Conservation (phyloP, 768 basidiomycete genomes). For the Heimioporus sp. region DNA sequence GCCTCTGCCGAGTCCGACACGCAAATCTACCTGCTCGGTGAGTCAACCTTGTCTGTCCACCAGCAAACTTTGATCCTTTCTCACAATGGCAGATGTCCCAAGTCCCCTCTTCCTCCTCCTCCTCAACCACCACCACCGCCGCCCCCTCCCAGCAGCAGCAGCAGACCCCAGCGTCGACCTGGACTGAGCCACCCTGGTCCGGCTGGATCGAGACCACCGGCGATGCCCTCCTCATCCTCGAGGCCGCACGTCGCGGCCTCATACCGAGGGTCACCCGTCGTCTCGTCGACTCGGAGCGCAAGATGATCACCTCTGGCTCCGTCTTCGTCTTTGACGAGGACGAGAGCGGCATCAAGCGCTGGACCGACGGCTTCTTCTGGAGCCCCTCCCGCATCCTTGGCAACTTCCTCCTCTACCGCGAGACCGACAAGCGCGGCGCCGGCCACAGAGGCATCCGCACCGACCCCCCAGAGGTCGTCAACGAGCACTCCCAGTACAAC, state of each 20-base stretch:
- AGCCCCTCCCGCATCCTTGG: conserved; percentile 89
- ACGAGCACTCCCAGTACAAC: conserved; percentile 39
- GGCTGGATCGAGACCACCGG: conserved; percentile 96
- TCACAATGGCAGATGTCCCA: conserved; percentile 12
- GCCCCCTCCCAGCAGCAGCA: too few species aligned
- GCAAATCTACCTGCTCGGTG: conserved; percentile 64
- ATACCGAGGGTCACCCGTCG: conserved; percentile 91
- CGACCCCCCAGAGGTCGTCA: conserved; percentile 38
- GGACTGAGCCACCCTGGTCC: conserved; percentile 88
- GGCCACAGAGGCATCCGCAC: conserved; percentile 55
- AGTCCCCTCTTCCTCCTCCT: too few species aligned
- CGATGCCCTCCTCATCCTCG: conserved; percentile 95
- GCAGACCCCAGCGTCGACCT: conserved; percentile 43
- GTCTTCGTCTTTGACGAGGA: conserved; percentile 98
- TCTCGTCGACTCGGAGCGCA: conserved; percentile 87
- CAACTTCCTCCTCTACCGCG: conserved; percentile 94
- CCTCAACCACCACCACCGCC: too few species aligned
- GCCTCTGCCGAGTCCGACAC: conserved; percentile 43
- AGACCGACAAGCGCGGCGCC: conserved; percentile 81
- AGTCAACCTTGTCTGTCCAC: conserved; percentile 61
- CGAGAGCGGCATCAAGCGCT: conserved; percentile 95
- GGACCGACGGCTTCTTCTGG: conserved; percentile 98
- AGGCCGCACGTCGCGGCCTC: conserved; percentile 85
- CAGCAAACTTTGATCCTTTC: conserved; percentile 40
- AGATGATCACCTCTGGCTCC: conserved; percentile 89